phyloP scores from a whole-genome alignment of 768 basidiomycete genomes.

The Podaxis sp. region DNA sequence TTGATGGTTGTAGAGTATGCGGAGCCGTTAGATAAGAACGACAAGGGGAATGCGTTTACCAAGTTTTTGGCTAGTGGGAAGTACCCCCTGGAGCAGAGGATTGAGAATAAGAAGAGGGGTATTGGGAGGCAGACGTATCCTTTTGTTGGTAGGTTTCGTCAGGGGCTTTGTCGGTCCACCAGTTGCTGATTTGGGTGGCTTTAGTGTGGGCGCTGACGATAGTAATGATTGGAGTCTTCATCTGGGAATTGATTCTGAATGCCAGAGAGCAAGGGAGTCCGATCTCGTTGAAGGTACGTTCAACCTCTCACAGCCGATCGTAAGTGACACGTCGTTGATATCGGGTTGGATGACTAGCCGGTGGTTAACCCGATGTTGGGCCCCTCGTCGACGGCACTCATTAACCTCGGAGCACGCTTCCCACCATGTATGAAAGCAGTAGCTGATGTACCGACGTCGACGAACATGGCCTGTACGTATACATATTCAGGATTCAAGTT shows the following conservation, averaged over 20 bases:
- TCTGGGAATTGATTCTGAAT: slow-evolving; percentile 85
- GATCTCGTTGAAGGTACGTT: slow-evolving; percentile 74
- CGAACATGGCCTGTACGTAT: slow-evolving; percentile 53
- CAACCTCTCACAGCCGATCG: background rate
- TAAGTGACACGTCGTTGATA: background rate
- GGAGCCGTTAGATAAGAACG: slow-evolving; percentile 38
- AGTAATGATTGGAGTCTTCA: slow-evolving; percentile 69
- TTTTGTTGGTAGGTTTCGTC: slow-evolving; percentile 51
- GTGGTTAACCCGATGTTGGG: slow-evolving; percentile 89
- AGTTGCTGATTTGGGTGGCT: background rate
- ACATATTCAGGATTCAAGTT: background rate
- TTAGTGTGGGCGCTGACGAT: slow-evolving; percentile 61
- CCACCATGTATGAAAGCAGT: slow-evolving; percentile 89
- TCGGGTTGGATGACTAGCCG: slow-evolving; percentile 41
- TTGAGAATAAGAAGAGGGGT: slow-evolving; percentile 84
- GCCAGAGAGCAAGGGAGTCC: slow-evolving; percentile 72
- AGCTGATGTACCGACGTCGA: slow-evolving; percentile 46
- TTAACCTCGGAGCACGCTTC: slow-evolving; percentile 87
- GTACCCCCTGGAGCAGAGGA: slow-evolving; percentile 72
- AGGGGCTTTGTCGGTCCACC: background rate
- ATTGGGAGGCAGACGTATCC: slow-evolving; percentile 81
- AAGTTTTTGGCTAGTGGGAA: slow-evolving; percentile 41
- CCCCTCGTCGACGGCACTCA: slow-evolving; percentile 78
- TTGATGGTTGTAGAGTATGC: slow-evolving; percentile 50
- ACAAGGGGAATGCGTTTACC: slow-evolving; percentile 30